These are phyloP conservation scores for Dianthus caryophyllus DNA, from an alignment of 148 eudicot genomes.

Conservation along the genomic window DNA sequence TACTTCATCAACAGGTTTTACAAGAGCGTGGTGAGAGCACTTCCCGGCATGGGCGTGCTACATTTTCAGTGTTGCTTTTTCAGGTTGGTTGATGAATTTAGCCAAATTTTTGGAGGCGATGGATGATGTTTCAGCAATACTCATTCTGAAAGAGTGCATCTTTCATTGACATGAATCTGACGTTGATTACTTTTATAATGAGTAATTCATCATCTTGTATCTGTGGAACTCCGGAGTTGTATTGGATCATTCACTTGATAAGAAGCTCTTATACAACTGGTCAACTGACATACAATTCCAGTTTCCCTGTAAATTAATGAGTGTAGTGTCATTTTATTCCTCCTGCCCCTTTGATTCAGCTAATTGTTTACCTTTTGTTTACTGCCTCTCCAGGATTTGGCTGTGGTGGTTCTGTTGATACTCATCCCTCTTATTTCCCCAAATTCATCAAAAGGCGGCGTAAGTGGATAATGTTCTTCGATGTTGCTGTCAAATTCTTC, in stretches of 20 bases:
- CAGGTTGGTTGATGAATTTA: slow-evolving; percentile 49
- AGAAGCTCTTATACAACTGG: slow-evolving; percentile 6
- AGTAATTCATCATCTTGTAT: neutral
- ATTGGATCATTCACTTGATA: neutral
- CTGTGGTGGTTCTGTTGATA: slow-evolving; percentile 96
- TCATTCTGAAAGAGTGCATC: neutral
- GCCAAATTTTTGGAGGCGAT: neutral
- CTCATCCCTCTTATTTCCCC: slow-evolving; percentile 98
- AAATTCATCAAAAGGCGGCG: slow-evolving; percentile 99
- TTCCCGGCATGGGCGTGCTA: slow-evolving; percentile 97
- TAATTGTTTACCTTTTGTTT: slow-evolving; percentile 14
- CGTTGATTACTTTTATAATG: neutral
- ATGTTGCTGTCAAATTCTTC: slow-evolving; percentile 5
- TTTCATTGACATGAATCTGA: neutral
- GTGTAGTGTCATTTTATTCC: neutral
- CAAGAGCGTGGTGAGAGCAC: slow-evolving; percentile 99
- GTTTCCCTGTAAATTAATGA: neutral
- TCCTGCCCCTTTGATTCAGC: neutral
- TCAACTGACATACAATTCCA: neutral
- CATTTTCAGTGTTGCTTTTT: slow-evolving; percentile 96
- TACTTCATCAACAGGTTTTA: slow-evolving; percentile 59
- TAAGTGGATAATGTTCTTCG: slow-evolving; percentile 45
- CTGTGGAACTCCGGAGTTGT: neutral
- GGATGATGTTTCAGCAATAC: neutral
- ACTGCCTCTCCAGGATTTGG: slow-evolving; percentile 66